Percentiles rank a stretch among this genome's conserved stretches.
These are phyloP conservation scores for Conticribra weissflogii DNA, from an alignment of 108 stramenopile species.

Conservation along the genomic window DNA sequence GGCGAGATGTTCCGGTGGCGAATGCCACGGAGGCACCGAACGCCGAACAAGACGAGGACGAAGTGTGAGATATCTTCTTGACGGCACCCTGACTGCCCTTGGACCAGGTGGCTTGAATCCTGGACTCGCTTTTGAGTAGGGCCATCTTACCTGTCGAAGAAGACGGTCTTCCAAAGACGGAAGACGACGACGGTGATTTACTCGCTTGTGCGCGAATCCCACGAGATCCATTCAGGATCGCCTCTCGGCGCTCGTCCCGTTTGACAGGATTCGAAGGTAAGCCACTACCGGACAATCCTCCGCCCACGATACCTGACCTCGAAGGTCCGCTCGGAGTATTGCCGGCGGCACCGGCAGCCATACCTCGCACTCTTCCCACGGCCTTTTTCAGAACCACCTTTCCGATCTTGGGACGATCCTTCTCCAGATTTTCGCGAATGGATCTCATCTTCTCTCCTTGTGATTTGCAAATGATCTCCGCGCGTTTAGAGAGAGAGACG, in stretches of 20 bases:
- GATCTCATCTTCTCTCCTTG: conserved; percentile 41
- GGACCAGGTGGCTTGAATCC: conserved; percentile 29
- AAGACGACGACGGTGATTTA: neutral
- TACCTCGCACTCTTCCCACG: conserved; percentile 41
- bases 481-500: conserved; percentile 18
- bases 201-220: conserved; percentile 28
- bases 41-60: neutral
- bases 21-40: conserved; percentile 44
- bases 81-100: conserved; percentile 29
- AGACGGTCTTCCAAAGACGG: neutral
- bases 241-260: conserved; percentile 22
- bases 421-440: conserved; percentile 61
- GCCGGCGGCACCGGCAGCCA: neutral
- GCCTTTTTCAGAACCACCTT: conserved; percentile 42
- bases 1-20: too few species aligned
- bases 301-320: neutral
- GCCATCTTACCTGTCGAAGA: conserved; percentile 5
- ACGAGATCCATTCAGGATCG: conserved; percentile 37
- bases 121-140: conserved; percentile 27
- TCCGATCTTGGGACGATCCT: conserved; percentile 36
- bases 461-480: conserved; percentile 20
- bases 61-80: conserved; percentile 12
- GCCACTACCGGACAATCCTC: neutral
- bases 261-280: neutral
- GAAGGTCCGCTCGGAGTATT: neutral